Conservation (phyloP, 257 asterid species). For the Agastache rugosa region DNA sequence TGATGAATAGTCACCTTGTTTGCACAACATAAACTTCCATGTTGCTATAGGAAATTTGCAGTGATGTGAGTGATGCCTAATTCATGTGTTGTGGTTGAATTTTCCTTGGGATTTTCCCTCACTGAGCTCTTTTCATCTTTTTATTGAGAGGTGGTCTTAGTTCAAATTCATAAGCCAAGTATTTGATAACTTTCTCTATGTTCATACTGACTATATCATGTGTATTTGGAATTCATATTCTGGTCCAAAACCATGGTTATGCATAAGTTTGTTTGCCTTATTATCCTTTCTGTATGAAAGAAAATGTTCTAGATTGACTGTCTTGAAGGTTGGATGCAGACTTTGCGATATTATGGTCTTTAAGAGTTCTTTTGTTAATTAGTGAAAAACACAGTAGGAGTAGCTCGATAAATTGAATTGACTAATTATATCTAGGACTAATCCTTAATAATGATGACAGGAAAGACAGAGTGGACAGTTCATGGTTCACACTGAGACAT, state of each 20-base stretch:
- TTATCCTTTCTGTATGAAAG: constrained; percentile 10
- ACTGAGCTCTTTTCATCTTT: background rate
- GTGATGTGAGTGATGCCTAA: background rate
- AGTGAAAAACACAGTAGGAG: background rate
- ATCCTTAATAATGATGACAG: background rate
- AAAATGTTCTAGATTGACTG: background rate
- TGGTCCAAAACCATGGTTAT: background rate
- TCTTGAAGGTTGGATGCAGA: background rate
- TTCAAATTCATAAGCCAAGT: background rate
- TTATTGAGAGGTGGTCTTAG: background rate
- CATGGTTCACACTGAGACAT: background rate
- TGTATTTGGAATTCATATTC: background rate
- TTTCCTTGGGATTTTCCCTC: background rate
- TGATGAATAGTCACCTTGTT: background rate
- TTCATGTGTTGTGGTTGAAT: background rate
- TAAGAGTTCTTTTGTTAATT: background rate
- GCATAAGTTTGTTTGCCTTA: constrained; percentile 9
- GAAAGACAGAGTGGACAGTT: background rate
- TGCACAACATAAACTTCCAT: background rate
- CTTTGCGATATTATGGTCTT: background rate
- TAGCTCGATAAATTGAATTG: background rate
- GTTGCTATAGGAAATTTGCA: background rate
- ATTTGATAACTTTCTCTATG: background rate
- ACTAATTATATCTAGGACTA: background rate
- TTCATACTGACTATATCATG: background rate